A percentile compares a stretch with the other conserved stretches of the same genome.
Evolutionary conservation across 306 rosid genomes (phyloP).

Genomic region (Prunus padus): DNA sequence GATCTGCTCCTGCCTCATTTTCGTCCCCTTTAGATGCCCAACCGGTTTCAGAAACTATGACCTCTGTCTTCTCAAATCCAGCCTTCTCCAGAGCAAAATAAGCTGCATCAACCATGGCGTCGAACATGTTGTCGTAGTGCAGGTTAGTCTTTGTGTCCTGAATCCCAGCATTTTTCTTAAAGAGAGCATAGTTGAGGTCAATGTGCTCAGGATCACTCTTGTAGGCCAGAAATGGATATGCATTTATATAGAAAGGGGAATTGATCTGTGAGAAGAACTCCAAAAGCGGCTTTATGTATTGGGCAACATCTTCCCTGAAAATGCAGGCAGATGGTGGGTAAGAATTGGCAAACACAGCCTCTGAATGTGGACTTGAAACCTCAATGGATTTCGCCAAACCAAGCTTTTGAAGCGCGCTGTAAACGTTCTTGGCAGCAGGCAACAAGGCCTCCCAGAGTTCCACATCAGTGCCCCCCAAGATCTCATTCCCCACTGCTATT

Average conservation of each 20-base stretch:
- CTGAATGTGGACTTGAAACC: constrained; percentile 91
- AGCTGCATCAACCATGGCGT: constrained; percentile 81
- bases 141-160: constrained; percentile 70
- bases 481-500: constrained; percentile 82
- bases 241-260: constrained; percentile 86
- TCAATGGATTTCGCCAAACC: constrained; percentile 43
- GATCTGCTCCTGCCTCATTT: constrained; percentile 64
- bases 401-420: constrained; percentile 53
- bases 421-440: constrained; percentile 72
- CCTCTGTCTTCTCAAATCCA: constrained; percentile 69
- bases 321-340: constrained; percentile 86
- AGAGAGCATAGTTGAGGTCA: constrained; percentile 72
- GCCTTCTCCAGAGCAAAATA: constrained; percentile 78
- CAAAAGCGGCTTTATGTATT: constrained; percentile 71
- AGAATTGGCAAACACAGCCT: constrained; percentile 80
- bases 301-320: constrained; percentile 60
- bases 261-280: constrained; percentile 70
- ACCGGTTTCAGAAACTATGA: constrained; percentile 85
- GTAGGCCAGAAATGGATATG: constrained; percentile 91
- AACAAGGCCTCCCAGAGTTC: constrained; percentile 69
- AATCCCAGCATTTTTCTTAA: constrained; percentile 63
- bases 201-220: constrained; percentile 82
- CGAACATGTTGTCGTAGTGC: constrained; percentile 85
- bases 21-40: constrained; percentile 88
- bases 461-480: constrained; percentile 51